Evolutionary conservation across 441 rosid species (phyloP), one percentile per base, ranked within the genome.

Genomic region (Macaranga tanarius): DNA sequence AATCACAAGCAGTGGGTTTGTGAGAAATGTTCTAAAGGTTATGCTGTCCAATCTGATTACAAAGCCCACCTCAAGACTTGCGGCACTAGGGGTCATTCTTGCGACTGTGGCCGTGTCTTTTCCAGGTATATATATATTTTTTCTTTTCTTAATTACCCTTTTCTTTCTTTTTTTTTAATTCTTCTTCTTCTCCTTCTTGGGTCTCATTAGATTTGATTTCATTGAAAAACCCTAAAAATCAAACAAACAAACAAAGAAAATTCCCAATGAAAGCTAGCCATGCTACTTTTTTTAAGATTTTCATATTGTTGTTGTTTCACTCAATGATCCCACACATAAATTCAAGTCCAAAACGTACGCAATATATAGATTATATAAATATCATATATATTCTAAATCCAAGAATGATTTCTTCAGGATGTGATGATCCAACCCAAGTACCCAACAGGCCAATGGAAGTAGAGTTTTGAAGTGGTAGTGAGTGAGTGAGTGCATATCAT

Each of bases 31-130:
- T 89, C 92, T 15, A 94, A 94, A 79, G 97, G 90, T 8, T 94
- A 92, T 51, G 98, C 98, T 56, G 98, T 94, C 72, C 98, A 94
- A 77, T 94, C 98, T 38, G 98, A 94, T 81, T 94, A 85, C 85
- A 94, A 92, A 75, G 98, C 98, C 60, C 98, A 94, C 76, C 95
- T 92, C 82, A 92, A 92, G 79, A 94, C 98, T 72, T 94, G 98
- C 79, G 98, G 98, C 47, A 94, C 97, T 23, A 75, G 97, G 72
- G 98, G 97, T 61, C 97, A 94, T 78, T 92, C 97, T 56, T 94
- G 98, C 44, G 98, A 94, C 80, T 94, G 98, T 78, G 98, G 98
- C 82, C 92, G 96, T 4, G 97, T 94, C 74, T 94, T 94, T 79
- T 94, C 98, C 87, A 89, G 98, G 98, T 93, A 64, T 20, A 1